phyloP scores from a whole-genome alignment of 805 yeast genomes.

The Scheffersomyces ergatensis region DNA sequence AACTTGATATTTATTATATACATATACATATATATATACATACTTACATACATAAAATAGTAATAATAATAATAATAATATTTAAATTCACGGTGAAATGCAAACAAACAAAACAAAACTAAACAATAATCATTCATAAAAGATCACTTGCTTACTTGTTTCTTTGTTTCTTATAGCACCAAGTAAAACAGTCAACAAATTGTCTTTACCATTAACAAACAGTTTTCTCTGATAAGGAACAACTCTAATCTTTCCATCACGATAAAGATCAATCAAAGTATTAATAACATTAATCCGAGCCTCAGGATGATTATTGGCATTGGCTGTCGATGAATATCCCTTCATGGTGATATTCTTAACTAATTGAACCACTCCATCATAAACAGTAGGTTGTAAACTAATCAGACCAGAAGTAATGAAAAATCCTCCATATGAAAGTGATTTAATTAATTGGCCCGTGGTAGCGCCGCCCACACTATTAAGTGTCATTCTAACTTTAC shows the following conservation, averaged over 20 bases:
- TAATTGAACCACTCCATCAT: conserved; percentile 21
- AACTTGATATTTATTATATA: no score
- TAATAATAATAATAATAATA: no score
- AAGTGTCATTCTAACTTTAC: conserved; percentile 26
- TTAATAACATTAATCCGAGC: conserved; percentile 54
- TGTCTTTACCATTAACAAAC: conserved; percentile 37
- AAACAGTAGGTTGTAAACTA: conserved; percentile 13
- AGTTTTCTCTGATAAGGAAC: conserved; percentile 40
- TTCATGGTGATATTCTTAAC: conserved; percentile 26
- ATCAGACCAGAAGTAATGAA: conserved; percentile 26
- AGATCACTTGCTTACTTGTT: conserved; percentile 44
- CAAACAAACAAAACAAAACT: no score
- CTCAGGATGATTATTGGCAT: conserved; percentile 44
- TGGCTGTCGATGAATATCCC: conserved; percentile 32
- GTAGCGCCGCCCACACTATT: conserved; percentile 30
- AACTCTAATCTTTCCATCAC: conserved; percentile 51
- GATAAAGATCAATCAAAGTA: conserved; percentile 56
- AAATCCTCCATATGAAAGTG: conserved; percentile 22
- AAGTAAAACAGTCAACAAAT: conserved; percentile 40
- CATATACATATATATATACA: no score
- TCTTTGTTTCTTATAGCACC: conserved; percentile 40
- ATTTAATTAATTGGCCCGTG: conserved; percentile 15
- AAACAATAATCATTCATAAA: conserved; percentile 9
- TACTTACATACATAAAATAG: no score
- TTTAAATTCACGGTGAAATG: no score